Base-by-base conservation (phyloP, 1,284 basidiomycete genomes). In the Moesziomyces sp. region DNA sequence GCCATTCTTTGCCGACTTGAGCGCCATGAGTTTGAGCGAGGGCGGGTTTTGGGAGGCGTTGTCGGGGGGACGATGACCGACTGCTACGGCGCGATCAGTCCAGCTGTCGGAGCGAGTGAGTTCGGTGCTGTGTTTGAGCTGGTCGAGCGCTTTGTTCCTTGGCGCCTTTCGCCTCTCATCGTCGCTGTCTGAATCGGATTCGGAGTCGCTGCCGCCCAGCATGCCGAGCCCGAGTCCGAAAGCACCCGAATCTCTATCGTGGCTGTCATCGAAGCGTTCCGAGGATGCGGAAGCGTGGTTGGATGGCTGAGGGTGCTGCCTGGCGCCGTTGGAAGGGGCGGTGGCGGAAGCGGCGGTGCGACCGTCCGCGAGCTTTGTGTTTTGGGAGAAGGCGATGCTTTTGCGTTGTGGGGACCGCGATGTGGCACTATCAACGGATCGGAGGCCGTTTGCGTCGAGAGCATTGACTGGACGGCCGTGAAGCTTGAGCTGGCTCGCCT, bases 41-140 rank as follows among this genome's bases (percentile, higher is more conserved):
- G 77, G 79, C 3, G 79, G 79, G 52, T 81, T 81, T 61, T 81
- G 79, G n/a, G 72, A 76, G 16, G 78, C 79, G 40, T 57, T 65
- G 53, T 81, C 79, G 42, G 78, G 79, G 8, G 79, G 79, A 24
- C 79, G 64, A 26, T 74, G 70, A 5, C 79, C 78, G 21, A 81
- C 79, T 23, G 79, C 79, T n/a, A 59, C 66, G 9, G 79, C 79
- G 30, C 77, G 61, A 23, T 75, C 65, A 5, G 67, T 67, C 79
- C 79, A 81, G 56, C 76, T 78, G 9, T 66, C 74, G 16, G 70
- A 69, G 18, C 13, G 60, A 28, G 9, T 62, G 16, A 60, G 18
- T 16, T 40, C 38, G 38, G 38, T 18, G 23, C 18, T 34, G 19
- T 21, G 43, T 34, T 51, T 52, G 26, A 56, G 7, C 18, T 30